Conservation (phyloP, 2,329 filamentous ascomycete species). For the Aspergillus phoenicis region DNA sequence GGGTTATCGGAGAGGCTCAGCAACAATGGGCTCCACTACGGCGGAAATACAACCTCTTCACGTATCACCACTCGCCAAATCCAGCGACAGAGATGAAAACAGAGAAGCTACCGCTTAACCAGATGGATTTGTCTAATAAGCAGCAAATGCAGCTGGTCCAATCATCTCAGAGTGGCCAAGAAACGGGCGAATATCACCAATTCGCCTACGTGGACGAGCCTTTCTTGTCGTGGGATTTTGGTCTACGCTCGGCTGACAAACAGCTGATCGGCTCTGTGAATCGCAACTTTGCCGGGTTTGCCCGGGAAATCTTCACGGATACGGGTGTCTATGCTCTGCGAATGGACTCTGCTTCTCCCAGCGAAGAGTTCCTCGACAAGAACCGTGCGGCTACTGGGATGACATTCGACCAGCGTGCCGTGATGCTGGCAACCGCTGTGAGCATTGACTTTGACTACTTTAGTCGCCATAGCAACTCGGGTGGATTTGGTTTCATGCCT, state of each 20-base stretch:
- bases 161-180: conserved; percentile 25
- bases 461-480: conserved; percentile 58
- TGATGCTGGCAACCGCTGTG: conserved; percentile 68
- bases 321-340: conserved; percentile 66
- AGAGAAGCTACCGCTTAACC: conserved; percentile 45
- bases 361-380: conserved; percentile 34
- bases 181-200: conserved; percentile 55
- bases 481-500: conserved; percentile 55
- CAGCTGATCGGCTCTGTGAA: conserved; percentile 63
- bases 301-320: conserved; percentile 66
- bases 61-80: conserved; percentile 53
- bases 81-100: conserved; percentile 40
- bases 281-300: conserved; percentile 65
- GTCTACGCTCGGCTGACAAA: conserved; percentile 54
- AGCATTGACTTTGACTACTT: conserved; percentile 70
- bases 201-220: conserved; percentile 66
- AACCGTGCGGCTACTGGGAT: conserved; percentile 50
- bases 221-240: conserved; percentile 67
- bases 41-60: conserved; percentile 66
- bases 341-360: conserved; percentile 62
- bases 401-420: conserved; percentile 66
- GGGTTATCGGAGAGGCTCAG: conserved; percentile 64
- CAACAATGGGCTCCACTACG: conserved; percentile 65
- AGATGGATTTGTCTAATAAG: conserved; percentile 52
- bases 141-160: conserved; percentile 50